Base-by-base conservation (phyloP, 163 green algal species). In the Chlamydomonas reinhardtii region DNA sequence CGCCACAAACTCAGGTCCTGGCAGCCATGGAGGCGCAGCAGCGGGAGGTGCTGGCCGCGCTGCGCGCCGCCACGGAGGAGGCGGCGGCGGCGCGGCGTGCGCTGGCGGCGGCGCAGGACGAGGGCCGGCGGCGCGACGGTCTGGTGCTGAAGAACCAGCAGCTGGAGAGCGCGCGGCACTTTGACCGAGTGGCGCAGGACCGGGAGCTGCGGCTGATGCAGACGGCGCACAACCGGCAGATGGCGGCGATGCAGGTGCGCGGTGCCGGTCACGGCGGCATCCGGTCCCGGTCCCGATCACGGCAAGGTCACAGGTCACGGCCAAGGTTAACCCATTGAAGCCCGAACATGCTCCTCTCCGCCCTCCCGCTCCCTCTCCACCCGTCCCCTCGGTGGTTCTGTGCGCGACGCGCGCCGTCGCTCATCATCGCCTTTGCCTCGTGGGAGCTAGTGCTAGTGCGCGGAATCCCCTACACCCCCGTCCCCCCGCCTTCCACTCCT, bases 91-190 rank as follows among this genome's bases (percentile, higher is more conserved):
- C 78, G 54, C 75, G 71, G 31, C 75, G 72, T 20, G 75, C 76
- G 35, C 76, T 89, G 31, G 56, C 82, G 31, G 52, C 69, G 24
- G 88, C 88, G 54, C 64, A 73, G 56, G 79, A 86, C 79, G 87
- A 93, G 84, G 90, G 90, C 24, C 82, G 85, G 71, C 39, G 54
- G 76, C 77, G 90, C 2, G 90, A 93, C 74, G 72, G 66, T 24
- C 66, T 93, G 39, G 87, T 93, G 56, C 70, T 93, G 61, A 48
- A 43, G 52, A 93, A 93, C 87, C 72, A 87, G 76, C 83, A 93
- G 82, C 87, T 93, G 74, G 86, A 93, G 81, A 89, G 77, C 22
- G 90, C 90, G 20, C 78, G 90, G 25, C 90, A 93, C 73, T 93
- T 93, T 82, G 90, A 93, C 74, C 72, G 87, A 0, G 83, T 91